These are phyloP conservation scores for Yamadazyma oceani DNA, from an alignment of 1,139 yeast species.

Conservation along the genomic window DNA sequence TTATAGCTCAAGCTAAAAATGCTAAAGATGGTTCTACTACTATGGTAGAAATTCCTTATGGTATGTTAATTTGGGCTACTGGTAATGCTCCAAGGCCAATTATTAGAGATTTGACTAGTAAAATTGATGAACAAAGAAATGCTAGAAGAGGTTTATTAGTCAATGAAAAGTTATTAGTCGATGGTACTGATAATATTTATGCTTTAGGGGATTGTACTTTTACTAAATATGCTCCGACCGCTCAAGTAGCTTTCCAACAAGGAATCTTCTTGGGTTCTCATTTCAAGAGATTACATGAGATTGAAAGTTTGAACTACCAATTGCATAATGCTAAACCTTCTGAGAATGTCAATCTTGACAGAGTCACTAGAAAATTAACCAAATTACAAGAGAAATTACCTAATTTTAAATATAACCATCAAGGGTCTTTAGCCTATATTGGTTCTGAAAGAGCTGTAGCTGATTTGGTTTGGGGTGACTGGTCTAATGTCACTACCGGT, in stretches of 20 bases:
- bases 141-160: slow-evolving; percentile 89
- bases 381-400: slow-evolving; percentile 50
- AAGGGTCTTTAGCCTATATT: slow-evolving; percentile 77
- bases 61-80: slow-evolving; percentile 94
- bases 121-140: slow-evolving; percentile 78
- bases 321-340: slow-evolving; percentile 26
- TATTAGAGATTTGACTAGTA: slow-evolving; percentile 62
- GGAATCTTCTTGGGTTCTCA: slow-evolving; percentile 77
- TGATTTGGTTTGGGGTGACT: slow-evolving; percentile 84
- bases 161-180: slow-evolving; percentile 77
- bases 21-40: slow-evolving; percentile 58
- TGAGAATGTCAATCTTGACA: slow-evolving; percentile 36
- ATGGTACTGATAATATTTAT: slow-evolving; percentile 81
- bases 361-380: slow-evolving; percentile 40
- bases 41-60: slow-evolving; percentile 70
- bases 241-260: slow-evolving; percentile 96
- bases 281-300: slow-evolving; percentile 67
- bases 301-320: slow-evolving; percentile 57
- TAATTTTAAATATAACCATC: slow-evolving; percentile 61
- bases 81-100: slow-evolving; percentile 91
- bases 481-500: slow-evolving; percentile 77
- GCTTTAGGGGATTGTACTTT: slow-evolving; percentile 95
- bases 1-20: slow-evolving; percentile 69
- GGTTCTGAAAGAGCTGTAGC: slow-evolving; percentile 95
- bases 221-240: slow-evolving; percentile 92